A percentile compares a stretch with the other conserved stretches of the same genome.
Conservation (phyloP, 768 basidiomycete genomes). For the Boletellus sp. region DNA sequence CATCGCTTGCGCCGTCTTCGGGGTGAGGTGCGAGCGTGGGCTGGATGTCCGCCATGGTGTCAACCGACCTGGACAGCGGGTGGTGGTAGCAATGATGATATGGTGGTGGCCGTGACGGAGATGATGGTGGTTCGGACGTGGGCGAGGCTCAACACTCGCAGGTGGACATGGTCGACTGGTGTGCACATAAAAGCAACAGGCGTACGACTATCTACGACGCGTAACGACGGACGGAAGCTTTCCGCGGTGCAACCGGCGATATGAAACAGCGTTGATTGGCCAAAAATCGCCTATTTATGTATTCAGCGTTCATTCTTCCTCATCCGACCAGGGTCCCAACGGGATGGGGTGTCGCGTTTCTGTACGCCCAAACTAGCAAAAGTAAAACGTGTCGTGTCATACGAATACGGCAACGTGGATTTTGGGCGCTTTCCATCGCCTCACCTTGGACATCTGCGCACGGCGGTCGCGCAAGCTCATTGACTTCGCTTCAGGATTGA, state of each 20-base stretch:
- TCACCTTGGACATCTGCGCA: constrained; percentile 28
- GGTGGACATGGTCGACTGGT: neutral
- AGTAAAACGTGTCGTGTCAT: too few species aligned
- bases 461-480: constrained; percentile 33
- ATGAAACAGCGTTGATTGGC: constrained; percentile 16
- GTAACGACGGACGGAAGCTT: constrained; percentile 1
- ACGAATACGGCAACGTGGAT: neutral
- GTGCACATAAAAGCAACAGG: too few species aligned
- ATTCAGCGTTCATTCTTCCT: constrained; percentile 20
- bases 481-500: constrained; percentile 9
- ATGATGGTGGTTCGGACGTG: constrained; percentile 1
- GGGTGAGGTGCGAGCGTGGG: constrained; percentile 39
- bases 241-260: too few species aligned
- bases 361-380: constrained; percentile 23
- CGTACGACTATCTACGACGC: neutral
- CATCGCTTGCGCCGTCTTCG: constrained; percentile 34
- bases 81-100: too few species aligned
- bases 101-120: too few species aligned
- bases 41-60: constrained; percentile 31
- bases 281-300: constrained; percentile 11
- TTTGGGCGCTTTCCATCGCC: neutral
- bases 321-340: constrained; percentile 31
- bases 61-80: too few species aligned
- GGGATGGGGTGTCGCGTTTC: constrained; percentile 29
- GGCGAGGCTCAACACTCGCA: neutral